Conservation (phyloP, 23 red algal species). For the Agarophyton chilense region DNA sequence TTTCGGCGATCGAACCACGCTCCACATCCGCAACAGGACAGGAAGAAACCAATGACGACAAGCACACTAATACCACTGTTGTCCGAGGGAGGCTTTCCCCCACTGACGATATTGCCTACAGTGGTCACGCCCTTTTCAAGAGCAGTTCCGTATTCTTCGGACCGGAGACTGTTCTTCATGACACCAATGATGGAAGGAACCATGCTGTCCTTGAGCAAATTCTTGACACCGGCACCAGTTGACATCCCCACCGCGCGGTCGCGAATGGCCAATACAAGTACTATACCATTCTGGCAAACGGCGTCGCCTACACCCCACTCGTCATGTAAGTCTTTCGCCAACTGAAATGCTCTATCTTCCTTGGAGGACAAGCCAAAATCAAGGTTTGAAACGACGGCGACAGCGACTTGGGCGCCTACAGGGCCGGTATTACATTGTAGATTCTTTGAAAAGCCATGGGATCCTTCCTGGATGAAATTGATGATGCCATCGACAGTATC, state of each 20-base stretch:
- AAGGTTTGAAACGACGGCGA: conserved; percentile 54
- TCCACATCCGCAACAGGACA: conserved; percentile 1
- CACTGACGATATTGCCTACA: conserved; percentile 54
- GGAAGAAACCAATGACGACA: background rate
- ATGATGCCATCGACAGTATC: conserved; percentile 70
- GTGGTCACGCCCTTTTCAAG: conserved; percentile 46
- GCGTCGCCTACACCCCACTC: conserved; percentile 80
- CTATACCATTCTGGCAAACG: conserved; percentile 61
- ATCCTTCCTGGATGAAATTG: conserved; percentile 57
- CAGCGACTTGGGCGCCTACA: conserved; percentile 50
- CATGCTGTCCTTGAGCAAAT: conserved; percentile 25
- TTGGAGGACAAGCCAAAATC: background rate
- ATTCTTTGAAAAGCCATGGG: conserved; percentile 25
- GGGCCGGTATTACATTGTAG: conserved; percentile 2
- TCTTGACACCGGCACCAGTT: conserved; percentile 55
- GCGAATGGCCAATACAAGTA: conserved; percentile 51
- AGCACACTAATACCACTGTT: background rate
- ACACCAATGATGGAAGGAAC: conserved; percentile 26
- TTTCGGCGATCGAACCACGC: conserved; percentile 7
- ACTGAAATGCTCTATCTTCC: conserved; percentile 26
- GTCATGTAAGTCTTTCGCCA: conserved; percentile 71
- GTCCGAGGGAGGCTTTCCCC: conserved; percentile 16
- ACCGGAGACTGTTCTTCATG: conserved; percentile 33
- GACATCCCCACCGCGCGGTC: conserved; percentile 65
- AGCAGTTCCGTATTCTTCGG: conserved; percentile 28